phyloP scores from a whole-genome alignment of 129 eudicot genomes.

The Lactuca sativa region DNA sequence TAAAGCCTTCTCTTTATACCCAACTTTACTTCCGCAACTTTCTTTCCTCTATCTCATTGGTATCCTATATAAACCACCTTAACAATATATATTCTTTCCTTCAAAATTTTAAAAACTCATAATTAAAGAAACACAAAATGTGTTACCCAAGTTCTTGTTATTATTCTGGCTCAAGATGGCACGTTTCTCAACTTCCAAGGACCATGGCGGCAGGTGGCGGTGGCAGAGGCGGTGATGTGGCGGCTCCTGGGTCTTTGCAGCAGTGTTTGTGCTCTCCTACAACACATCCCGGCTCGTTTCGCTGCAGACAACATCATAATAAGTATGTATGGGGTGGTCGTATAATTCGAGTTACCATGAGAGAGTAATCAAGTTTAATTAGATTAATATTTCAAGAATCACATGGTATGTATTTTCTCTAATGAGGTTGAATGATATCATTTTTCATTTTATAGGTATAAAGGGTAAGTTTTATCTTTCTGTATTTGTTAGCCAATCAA shows the following conservation, averaged over 20 bases:
- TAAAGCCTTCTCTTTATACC: slow-evolving; percentile 42
- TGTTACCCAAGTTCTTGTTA: slow-evolving; percentile 44
- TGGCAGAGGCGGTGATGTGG: slow-evolving; percentile 15
- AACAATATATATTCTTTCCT: slow-evolving; percentile 34
- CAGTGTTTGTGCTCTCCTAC: slow-evolving; percentile 70
- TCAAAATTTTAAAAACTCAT: slow-evolving; percentile 19
- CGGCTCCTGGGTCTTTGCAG: slow-evolving; percentile 24
- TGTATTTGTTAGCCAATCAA: not conserved
- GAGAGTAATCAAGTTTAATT: not conserved
- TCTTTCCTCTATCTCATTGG: slow-evolving; percentile 34
- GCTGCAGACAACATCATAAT: slow-evolving; percentile 58
- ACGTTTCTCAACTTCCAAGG: slow-evolving; percentile 28
- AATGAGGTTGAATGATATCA: slow-evolving; percentile 24
- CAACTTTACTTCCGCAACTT: slow-evolving; percentile 47
- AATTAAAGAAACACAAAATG: slow-evolving; percentile 28
- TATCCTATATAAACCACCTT: slow-evolving; percentile 29
- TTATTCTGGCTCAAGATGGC: slow-evolving; percentile 30
- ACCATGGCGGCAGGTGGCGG: slow-evolving; percentile 17
- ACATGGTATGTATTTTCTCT: slow-evolving; percentile 25
- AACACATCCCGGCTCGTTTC: slow-evolving; percentile 71
- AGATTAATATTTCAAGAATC: slow-evolving; percentile 1
- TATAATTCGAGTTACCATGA: slow-evolving; percentile 14
- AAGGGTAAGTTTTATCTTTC: slow-evolving; percentile 7
- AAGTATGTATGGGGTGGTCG: slow-evolving; percentile 62
- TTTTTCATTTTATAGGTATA: slow-evolving; percentile 17